Base-by-base conservation (phyloP, 768 basidiomycete genomes). In the Xanthoconium stramineum region DNA sequence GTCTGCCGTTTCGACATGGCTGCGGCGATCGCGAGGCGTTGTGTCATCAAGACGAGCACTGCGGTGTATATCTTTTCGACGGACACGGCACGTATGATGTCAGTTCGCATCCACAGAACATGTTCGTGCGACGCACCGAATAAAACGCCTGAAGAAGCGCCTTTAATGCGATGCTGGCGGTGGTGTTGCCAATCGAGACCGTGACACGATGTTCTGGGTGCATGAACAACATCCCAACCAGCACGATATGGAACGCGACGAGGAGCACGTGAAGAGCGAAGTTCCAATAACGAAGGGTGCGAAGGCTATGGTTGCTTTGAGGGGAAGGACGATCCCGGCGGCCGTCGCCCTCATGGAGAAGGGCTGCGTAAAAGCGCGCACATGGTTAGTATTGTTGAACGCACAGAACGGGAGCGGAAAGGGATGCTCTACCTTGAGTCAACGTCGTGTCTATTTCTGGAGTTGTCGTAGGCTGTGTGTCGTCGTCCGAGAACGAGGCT, bases 61-160 rank as follows among this genome's bases (percentile, higher is more conserved):
- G 65, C 52, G 13, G 57, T 55, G 53, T 64, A 67, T 24, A 60
- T 1, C 66, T 67, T 28, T n/a, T n/a, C n/a, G n/a, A n/a, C n/a
- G n/a, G n/a, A n/a, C n/a, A n/a, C n/a, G n/a, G 47, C 12, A 1
- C 15, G 20, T 14, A 10, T 8, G 13, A 45, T 9, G 30, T 46
- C 29, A 46, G 44, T 5, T 17, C 12, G 6, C n/a, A 12, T n/a
- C 17, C 29, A 30, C 17, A 8, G 13, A 32, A 14, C 36, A 36
- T 11, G 28, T 29, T 28, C 28, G 14, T 14, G 17, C 17, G 30
- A 29, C 45, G 6, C 12, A 46, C 45, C 29, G 45, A 17, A 30
- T 46, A 46, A 46, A 46, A 46, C 17, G 45, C 30, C 17, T 46
- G 45, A 13, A 46, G 32, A 14, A 33, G 13, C 12, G 32, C 46